Evolutionary conservation across 257 asterid genomes (phyloP).

Genomic region (Parsonsia alboflavescens): DNA sequence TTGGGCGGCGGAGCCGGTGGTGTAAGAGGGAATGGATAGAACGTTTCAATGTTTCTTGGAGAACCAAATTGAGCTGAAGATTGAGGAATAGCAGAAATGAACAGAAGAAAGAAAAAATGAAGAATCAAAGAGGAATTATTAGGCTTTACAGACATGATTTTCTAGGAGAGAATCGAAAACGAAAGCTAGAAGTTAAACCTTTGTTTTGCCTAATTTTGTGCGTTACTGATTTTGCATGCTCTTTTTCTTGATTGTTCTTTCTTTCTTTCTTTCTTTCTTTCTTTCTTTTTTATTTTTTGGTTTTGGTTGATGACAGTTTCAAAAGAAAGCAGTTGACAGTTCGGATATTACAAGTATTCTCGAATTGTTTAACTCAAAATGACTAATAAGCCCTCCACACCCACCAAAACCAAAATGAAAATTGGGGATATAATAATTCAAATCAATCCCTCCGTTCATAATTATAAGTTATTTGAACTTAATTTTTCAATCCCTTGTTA

Average conservation of each 20-base stretch:
- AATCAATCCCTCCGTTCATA: too few relatives aligned
- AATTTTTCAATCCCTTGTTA: too few relatives aligned
- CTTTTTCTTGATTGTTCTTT: neutral
- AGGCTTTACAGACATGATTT: slow-evolving; percentile 38
- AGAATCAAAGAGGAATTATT: slow-evolving; percentile 18
- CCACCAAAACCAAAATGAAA: neutral
- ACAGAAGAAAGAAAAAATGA: slow-evolving; percentile 24
- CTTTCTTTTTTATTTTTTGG: too few relatives aligned
- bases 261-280: too few relatives aligned
- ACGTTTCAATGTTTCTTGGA: slow-evolving; percentile 60
- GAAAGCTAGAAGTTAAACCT: slow-evolving; percentile 21
- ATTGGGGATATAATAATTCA: too few relatives aligned
- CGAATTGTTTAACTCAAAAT: slow-evolving; percentile 7
- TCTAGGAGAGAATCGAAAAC: slow-evolving; percentile 15
- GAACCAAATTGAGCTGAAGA: slow-evolving; percentile 32
- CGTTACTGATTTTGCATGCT: slow-evolving; percentile 35
- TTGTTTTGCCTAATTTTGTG: slow-evolving; percentile 23
- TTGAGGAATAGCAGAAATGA: slow-evolving; percentile 28
- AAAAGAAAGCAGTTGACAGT: slow-evolving; percentile 51
- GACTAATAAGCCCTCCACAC: slow-evolving; percentile 16
- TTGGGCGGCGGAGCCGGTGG: slow-evolving; percentile 13
- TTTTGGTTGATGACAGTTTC: slow-evolving; percentile 50
- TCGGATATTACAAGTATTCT: slow-evolving; percentile 30
- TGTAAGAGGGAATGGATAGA: slow-evolving; percentile 46
- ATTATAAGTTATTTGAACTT: too few relatives aligned